These are phyloP conservation scores for Fusarium sp. DNA, from an alignment of 2,329 filamentous ascomycete species.

Conservation along the genomic window DNA sequence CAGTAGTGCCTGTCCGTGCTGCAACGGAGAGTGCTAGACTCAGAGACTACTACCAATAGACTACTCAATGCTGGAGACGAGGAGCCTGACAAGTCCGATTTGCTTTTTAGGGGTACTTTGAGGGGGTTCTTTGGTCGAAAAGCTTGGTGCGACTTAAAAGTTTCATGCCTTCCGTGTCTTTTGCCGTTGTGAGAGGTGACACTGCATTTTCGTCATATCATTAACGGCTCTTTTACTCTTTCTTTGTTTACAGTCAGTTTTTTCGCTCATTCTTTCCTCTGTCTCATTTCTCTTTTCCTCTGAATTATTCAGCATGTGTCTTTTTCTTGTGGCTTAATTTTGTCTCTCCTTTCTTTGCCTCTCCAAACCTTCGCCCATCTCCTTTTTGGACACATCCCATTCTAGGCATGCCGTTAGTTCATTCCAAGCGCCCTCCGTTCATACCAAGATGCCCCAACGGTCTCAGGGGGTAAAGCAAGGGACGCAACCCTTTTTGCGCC, in stretches of 20 bases:
- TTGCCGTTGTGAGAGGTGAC: not conserved
- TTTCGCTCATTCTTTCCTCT: not conserved
- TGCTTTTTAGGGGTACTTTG: not conserved
- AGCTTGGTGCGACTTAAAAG: not conserved
- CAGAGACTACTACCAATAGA: not conserved
- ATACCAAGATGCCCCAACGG: conserved; percentile 11
- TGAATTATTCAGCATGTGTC: not conserved
- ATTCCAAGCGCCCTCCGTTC: not conserved
- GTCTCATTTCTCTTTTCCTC: not conserved
- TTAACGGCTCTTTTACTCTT: not conserved
- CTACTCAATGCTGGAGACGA: not conserved
- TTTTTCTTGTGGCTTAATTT: not conserved
- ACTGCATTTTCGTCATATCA: not conserved
- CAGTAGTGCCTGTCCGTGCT: not conserved
- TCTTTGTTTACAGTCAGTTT: not conserved
- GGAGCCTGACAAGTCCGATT: not conserved
- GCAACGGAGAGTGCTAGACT: too few species aligned
- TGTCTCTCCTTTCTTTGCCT: not conserved
- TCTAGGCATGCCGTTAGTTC: not conserved
- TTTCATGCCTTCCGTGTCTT: not conserved
- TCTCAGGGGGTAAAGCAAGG: conserved; percentile 19
- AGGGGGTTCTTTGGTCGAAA: not conserved
- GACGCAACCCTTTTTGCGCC: not conserved
- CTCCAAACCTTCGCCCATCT: not conserved
- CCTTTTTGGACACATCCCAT: not conserved